phyloP scores from a whole-genome alignment of 257 asterid species.

The Orobanche coerulescens region DNA sequence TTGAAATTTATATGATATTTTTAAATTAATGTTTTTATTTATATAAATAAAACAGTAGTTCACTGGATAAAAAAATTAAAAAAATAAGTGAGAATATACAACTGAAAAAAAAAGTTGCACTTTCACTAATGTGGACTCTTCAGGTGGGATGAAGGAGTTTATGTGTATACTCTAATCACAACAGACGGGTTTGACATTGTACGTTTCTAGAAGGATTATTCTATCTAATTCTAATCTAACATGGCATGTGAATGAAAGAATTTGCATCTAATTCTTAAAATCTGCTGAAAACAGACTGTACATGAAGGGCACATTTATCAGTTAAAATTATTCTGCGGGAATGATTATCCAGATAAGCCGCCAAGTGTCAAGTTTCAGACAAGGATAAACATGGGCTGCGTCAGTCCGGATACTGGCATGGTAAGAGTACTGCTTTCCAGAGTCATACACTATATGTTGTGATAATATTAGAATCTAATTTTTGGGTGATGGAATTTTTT shows the following conservation, averaged over 20 bases:
- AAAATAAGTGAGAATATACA: no score
- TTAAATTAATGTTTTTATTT: no score
- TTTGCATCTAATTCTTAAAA: not conserved
- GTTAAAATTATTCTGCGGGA: conserved; percentile 66
- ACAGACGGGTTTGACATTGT: conserved; percentile 5
- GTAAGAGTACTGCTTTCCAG: conserved; percentile 32
- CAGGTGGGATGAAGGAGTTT: no score
- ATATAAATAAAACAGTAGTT: no score
- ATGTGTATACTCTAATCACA: conserved; percentile 18
- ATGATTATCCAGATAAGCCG: conserved; percentile 69
- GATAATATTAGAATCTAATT: not conserved
- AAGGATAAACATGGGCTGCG: conserved; percentile 71
- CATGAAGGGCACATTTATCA: conserved; percentile 83
- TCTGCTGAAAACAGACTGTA: conserved; percentile 44
- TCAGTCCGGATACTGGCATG: conserved; percentile 59
- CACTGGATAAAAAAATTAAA: no score
- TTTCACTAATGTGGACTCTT: no score
- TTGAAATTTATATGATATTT: no score
- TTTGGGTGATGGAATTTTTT: conserved; percentile 9
- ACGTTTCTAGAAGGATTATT: not conserved
- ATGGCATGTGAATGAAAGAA: not conserved
- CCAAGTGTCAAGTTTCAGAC: conserved; percentile 75
- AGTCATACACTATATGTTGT: not conserved
- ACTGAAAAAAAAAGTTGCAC: no score
- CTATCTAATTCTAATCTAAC: not conserved